Percentiles rank a stretch among this genome's conserved stretches.
Conservation (phyloP, 352 stramenopile species). For the Lagenidium giganteum region DNA sequence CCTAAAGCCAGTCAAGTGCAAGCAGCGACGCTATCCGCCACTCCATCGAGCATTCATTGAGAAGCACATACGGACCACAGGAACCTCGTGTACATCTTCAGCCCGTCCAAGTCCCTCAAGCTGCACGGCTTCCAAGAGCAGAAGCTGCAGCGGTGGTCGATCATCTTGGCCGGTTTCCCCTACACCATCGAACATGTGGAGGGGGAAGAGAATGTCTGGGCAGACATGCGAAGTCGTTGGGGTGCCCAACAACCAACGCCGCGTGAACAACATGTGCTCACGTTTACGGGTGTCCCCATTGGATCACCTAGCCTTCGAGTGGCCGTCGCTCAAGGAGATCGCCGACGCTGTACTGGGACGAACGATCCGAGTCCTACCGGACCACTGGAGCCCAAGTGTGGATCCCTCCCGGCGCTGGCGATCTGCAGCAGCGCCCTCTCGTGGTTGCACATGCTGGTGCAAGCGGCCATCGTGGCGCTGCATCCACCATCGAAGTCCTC, state of each 20-base stretch:
- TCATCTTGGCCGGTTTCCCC: conserved; percentile 11
- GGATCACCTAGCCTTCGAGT: conserved; percentile 7
- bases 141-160: conserved; percentile 24
- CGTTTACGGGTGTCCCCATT: conserved; percentile 9
- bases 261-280: no score
- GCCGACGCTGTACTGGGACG: not conserved
- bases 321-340: conserved; percentile 7
- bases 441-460: conserved; percentile 16
- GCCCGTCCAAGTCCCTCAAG: no score
- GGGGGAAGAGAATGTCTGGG: conserved; percentile 23
- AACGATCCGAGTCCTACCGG: not conserved
- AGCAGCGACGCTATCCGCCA: no score
- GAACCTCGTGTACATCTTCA: conserved; percentile 23
- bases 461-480: conserved; percentile 12
- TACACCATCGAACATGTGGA: conserved; percentile 23
- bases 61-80: conserved; percentile 24
- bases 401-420: conserved; percentile 4
- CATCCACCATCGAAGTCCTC: conserved; percentile 5
- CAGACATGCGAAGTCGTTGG: conserved; percentile 21
- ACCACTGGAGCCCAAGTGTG: conserved; percentile 5
- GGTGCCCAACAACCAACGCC: no score
- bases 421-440: conserved; percentile 11
- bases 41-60: no score
- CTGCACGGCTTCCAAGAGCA: conserved; percentile 16
- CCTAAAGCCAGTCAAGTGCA: no score